A percentile compares a stretch with the other conserved stretches of the same genome.
Evolutionary conservation across 164 flowering plant species (phyloP).

Genomic region (Magnolia kwangsiensis): DNA sequence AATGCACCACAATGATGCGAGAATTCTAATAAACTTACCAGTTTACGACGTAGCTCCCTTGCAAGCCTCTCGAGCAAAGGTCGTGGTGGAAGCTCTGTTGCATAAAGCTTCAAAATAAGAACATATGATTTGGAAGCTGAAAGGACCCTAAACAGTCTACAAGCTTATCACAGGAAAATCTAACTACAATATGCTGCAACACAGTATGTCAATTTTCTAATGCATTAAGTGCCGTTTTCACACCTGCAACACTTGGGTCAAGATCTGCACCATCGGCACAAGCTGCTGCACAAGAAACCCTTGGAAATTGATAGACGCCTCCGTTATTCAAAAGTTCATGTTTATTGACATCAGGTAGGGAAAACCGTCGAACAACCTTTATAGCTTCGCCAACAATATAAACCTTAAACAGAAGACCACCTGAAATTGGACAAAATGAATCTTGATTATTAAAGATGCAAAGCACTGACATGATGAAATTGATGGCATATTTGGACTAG

Average conservation of each 20-base stretch:
- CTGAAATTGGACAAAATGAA: constrained; percentile 26
- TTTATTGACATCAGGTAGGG: constrained; percentile 75
- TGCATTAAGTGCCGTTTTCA: constrained; percentile 14
- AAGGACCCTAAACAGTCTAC: neutral
- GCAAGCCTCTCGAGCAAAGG: constrained; percentile 87
- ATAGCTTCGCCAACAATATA: constrained; percentile 87
- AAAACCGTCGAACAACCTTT: constrained; percentile 88
- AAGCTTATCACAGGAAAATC: neutral
- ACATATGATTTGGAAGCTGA: neutral
- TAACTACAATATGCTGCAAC: neutral
- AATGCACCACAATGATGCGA: neutral
- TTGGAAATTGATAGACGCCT: constrained; percentile 80
- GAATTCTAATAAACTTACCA: constrained; percentile 39
- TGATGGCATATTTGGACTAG: neutral
- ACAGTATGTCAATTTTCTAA: neutral
- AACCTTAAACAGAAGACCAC: constrained; percentile 94
- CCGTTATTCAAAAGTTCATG: constrained; percentile 50
- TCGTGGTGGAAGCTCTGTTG: constrained; percentile 89
- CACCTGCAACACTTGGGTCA: constrained; percentile 86
- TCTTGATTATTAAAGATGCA: neutral
- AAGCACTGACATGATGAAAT: neutral
- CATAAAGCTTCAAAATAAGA: neutral
- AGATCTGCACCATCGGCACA: constrained; percentile 95
- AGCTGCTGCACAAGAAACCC: constrained; percentile 97
- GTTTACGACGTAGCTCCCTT: constrained; percentile 71